A percentile compares a stretch with the other conserved stretches of the same genome.
Evolutionary conservation across 805 yeast species (phyloP).

Genomic region (Ogataea ramenticola): DNA sequence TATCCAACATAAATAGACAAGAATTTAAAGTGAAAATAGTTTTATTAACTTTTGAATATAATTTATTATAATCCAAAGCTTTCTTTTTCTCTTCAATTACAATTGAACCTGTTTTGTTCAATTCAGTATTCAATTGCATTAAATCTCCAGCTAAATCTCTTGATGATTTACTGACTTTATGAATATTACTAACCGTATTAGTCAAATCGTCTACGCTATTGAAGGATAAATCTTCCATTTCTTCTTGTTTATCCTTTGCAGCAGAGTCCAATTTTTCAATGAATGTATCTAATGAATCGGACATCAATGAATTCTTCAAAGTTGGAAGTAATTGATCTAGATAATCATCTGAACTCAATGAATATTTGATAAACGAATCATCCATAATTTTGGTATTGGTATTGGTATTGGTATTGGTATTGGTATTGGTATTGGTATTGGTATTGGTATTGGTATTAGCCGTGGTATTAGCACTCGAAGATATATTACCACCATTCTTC

Average conservation of each 20-base stretch:
- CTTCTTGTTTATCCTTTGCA: conserved; percentile 53
- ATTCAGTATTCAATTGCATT: conserved; percentile 44
- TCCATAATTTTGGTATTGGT: conserved; percentile 1
- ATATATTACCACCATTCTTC: too few species aligned
- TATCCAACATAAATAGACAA: conserved; percentile 76
- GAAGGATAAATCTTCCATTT: conserved; percentile 55
- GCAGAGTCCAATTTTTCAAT: conserved; percentile 48
- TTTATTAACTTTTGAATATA: conserved; percentile 60
- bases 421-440: too few species aligned
- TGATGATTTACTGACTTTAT: conserved; percentile 52
- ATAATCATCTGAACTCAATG: conserved; percentile 57
- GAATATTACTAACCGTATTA: conserved; percentile 55
- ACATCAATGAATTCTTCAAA: conserved; percentile 52
- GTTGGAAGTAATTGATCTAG: conserved; percentile 76
- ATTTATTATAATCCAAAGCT: conserved; percentile 53
- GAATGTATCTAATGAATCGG: conserved; percentile 48
- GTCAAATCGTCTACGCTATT: conserved; percentile 49
- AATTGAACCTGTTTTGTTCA: conserved; percentile 59
- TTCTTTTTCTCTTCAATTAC: conserved; percentile 56
- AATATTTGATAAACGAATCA: conserved; percentile 23
- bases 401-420: too few species aligned
- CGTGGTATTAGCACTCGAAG: too few species aligned
- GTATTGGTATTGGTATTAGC: too few species aligned
- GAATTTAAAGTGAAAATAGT: conserved; percentile 61
- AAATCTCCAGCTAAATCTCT: conserved; percentile 49